Percentiles rank a stretch among this genome's conserved stretches.
phyloP scores from a whole-genome alignment of 257 asterid genomes.

The Cordia subcordata region DNA sequence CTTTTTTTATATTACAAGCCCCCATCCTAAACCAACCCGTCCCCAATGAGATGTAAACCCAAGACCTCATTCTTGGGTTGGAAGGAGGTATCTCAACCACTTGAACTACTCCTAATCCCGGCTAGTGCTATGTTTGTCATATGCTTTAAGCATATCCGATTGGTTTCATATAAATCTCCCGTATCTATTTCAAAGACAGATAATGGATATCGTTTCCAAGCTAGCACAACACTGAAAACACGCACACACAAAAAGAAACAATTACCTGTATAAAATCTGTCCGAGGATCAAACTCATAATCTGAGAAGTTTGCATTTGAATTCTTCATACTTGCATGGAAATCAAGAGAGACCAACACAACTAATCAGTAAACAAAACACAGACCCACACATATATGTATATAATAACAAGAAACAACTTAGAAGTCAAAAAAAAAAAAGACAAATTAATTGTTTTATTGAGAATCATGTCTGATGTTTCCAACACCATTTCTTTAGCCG shows the following conservation, averaged over 20 bases:
- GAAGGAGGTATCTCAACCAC: too few relatives aligned
- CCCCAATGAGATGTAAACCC: too few relatives aligned
- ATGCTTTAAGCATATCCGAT: neutral
- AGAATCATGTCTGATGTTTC: neutral
- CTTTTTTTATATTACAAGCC: too few relatives aligned
- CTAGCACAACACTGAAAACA: neutral
- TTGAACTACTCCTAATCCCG: too few relatives aligned
- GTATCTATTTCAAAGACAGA: neutral
- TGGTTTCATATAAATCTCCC: neutral
- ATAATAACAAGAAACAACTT: neutral
- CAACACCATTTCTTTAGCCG: neutral
- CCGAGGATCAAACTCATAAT: constrained; percentile 54
- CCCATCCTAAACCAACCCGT: too few relatives aligned
- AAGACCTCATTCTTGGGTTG: too few relatives aligned
- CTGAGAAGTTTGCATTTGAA: constrained; percentile 26
- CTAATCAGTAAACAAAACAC: neutral
- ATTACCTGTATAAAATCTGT: constrained; percentile 56
- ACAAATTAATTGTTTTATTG: neutral
- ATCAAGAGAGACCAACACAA: neutral
- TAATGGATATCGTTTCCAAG: neutral
- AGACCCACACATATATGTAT: neutral
- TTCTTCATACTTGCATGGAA: constrained; percentile 36
- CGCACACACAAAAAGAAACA: neutral
- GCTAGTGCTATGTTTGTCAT: too few relatives aligned
- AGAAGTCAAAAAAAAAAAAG: neutral